Base-by-base conservation (phyloP, 169 alveolate genomes). In the Cryptosporidium meleagridis region DNA sequence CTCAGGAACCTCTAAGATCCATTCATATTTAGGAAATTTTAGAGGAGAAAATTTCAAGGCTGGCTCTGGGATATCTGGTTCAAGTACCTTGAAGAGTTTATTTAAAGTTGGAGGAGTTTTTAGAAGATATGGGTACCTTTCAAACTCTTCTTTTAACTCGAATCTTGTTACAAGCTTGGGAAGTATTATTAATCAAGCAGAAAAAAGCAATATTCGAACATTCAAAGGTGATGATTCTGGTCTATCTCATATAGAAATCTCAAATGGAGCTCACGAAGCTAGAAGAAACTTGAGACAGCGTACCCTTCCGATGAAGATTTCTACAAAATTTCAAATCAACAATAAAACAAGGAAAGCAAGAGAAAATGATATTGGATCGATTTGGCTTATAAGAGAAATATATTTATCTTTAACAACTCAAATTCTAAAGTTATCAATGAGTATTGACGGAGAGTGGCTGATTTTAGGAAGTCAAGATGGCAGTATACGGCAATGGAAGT, bases 401-500 rank as follows among this genome's bases (percentile, higher is more conserved):
- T 80, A 59, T 65, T 39, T 80, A 18, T 65, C 89, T 23, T 4
- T 62, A 26, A 65, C 68, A 65, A 37, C 80, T 23, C 89, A 59
- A 44, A 80, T 80, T 14, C 35, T 59, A 12, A 80, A 80, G 45
- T 21, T 80, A 23, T 80, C 89, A 23, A 65, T 80, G 68, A 80
- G 89, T 80, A 31, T 67, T 16, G 75, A 80, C 29, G 89, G 89
- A 18, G 61, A 61, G 16, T 80, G 89, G 89, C 29, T 80, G 21
- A 65, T 65, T 41, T 44, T 80, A 35, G 89, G 89, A 45, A 80
- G 80, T 39, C 89, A 80, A 51, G 89, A 80, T 45, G 89, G 89
- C 3, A 31, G 9, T 29, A 80, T 80, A 41, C 52, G 89, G 12
- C 80, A 62, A 21, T 80, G 89, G 89, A 59, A 51, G 53, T 80